Evolutionary conservation across 164 flowering plant species (phyloP).

Genomic region (Houttuynia cordata): DNA sequence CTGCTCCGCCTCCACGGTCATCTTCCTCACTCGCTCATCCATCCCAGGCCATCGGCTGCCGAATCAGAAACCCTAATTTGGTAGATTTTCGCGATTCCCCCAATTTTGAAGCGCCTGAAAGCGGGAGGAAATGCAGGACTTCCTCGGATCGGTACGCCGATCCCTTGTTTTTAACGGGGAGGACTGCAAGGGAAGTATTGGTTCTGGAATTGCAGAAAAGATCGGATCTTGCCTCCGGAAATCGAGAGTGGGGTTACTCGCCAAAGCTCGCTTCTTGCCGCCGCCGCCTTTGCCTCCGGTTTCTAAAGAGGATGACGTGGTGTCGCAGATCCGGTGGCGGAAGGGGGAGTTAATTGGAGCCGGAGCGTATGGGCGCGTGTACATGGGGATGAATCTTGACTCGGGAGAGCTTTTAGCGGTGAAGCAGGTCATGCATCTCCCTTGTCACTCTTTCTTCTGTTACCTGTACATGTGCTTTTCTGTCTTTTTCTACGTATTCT

Average conservation of each 20-base stretch:
- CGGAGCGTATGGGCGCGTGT: slow-evolving; percentile 94
- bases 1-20: background rate
- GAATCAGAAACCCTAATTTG: background rate
- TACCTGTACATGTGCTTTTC: background rate
- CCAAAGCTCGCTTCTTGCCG: slow-evolving; percentile 22
- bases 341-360: slow-evolving; percentile 89
- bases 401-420: slow-evolving; percentile 97
- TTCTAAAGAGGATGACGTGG: slow-evolving; percentile 4
- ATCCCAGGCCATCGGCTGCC: background rate
- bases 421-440: slow-evolving; percentile 46
- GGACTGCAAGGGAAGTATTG: slow-evolving; percentile 23
- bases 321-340: slow-evolving; percentile 69
- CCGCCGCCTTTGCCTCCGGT: slow-evolving; percentile 21
- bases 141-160: slow-evolving; percentile 70
- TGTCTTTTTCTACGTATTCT: background rate
- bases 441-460: too few species aligned
- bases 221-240: slow-evolving; percentile 62
- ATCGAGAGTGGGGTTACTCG: slow-evolving; percentile 64
- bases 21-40: too few species aligned
- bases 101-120: background rate
- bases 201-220: slow-evolving; percentile 42
- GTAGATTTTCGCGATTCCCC: background rate
- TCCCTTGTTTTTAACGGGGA: slow-evolving; percentile 50
- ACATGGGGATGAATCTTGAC: slow-evolving; percentile 98
- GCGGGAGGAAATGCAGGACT: slow-evolving; percentile 42